Evolutionary conservation across 371 early-diverging fungal genomes (phyloP), one percentile per base, ranked within the genome.

Genomic region (Saksenaea oblongispora): DNA sequence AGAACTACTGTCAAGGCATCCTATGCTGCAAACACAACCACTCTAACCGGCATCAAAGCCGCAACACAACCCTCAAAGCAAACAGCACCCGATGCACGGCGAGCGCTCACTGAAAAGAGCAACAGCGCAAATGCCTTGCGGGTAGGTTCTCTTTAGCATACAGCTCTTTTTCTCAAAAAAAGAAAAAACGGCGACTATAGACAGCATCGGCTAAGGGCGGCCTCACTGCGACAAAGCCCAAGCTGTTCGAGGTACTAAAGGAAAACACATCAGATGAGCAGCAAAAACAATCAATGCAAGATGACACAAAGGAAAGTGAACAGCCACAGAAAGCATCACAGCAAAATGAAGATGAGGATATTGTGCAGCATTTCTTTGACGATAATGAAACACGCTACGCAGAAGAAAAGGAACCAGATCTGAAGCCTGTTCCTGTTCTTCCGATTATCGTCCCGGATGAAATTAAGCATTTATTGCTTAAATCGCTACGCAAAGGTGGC

Each of bases 361-460:
- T 65, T 9, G 14, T 37, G 24, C 47, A 56, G 15, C 69, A 66
- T 1, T 72, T 74, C 47, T 73, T 73, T 55, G 39, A 64, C 31
- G 75, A 73, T 27, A 75, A 78, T 35, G 51, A 69, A 37, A 41
- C 47, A 18, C 64, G 68, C 36, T 73, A 71, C n/a, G 27, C 56
- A 60, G 56, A 54, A 24, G 41, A 67, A 57, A 24, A 34, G 5
- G 56, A 69, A 34, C 62, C 62, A 44, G 55, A 53, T n/a, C 44
- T 58, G 14, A 34, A 22, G 17, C 57, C 67, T 58, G 68, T 72
- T 1, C 78, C 79, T 17, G 66, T 78, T 13, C 37, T 78, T 24
- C 79, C 79, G 0, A 78, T 78, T 34, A 27, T 58, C 2, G 79
- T 75, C 1, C 75, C 66, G 27, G 61, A 67, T 11, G 44, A 58